Evolutionary conservation across 169 alveolate species (phyloP).

Genomic region (Plasmodium billcollinsi): DNA sequence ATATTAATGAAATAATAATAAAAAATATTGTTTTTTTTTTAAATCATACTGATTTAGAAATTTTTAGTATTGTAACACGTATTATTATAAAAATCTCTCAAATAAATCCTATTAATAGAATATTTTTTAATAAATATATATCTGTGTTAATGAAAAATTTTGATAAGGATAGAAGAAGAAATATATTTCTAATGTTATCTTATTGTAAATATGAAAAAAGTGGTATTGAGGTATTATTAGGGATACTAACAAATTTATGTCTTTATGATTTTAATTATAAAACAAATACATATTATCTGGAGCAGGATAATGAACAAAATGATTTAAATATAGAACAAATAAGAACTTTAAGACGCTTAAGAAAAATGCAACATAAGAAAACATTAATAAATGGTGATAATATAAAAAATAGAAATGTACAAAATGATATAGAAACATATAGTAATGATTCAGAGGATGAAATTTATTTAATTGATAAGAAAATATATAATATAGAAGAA

Average conservation of each 20-base stretch:
- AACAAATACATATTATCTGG: slow-evolving; percentile 27
- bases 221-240: slow-evolving; percentile 37
- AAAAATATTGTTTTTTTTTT: slow-evolving; percentile 53
- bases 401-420: neutral
- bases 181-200: slow-evolving; percentile 51
- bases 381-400: slow-evolving; percentile 1
- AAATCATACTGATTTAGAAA: slow-evolving; percentile 30
- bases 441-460: slow-evolving; percentile 21
- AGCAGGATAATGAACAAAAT: slow-evolving; percentile 4
- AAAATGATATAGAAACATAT: slow-evolving; percentile 8
- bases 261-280: slow-evolving; percentile 45
- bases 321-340: neutral
- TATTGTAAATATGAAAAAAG: slow-evolving; percentile 35
- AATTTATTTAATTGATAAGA: slow-evolving; percentile 30
- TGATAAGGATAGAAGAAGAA: slow-evolving; percentile 44
- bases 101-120: slow-evolving; percentile 43
- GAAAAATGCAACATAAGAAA: slow-evolving; percentile 13
- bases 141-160: slow-evolving; percentile 66
- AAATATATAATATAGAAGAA: slow-evolving; percentile 55
- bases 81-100: slow-evolving; percentile 38
- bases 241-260: slow-evolving; percentile 43
- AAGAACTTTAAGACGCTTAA: neutral
- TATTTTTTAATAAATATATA: slow-evolving; percentile 62
- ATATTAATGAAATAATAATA: slow-evolving; percentile 33
- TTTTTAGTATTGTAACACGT: slow-evolving; percentile 63